phyloP scores from a whole-genome alignment of 139 green algal genomes.

The Chlamydomonas incerta region DNA sequence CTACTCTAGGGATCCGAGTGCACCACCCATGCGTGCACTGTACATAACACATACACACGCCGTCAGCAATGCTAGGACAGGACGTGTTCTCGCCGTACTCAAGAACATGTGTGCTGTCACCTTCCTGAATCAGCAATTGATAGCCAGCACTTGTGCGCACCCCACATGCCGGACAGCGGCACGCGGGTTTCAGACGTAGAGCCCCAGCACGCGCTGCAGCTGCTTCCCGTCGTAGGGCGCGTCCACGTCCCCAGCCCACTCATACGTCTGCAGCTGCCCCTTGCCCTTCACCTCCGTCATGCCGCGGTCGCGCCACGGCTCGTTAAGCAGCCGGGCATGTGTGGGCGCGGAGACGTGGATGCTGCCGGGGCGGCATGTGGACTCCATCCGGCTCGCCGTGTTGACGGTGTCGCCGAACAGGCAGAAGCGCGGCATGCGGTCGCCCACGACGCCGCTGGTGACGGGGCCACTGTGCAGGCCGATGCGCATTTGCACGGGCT shows the following conservation, averaged over 20 bases:
- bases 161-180: too few species aligned
- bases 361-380: slow-evolving; percentile 52
- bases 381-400: slow-evolving; percentile 69
- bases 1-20: too few species aligned
- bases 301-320: slow-evolving; percentile 17
- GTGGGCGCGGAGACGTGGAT: slow-evolving; percentile 55
- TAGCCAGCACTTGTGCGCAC: too few species aligned
- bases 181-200: neutral
- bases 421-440: slow-evolving; percentile 35
- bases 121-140: too few species aligned
- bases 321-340: neutral
- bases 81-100: too few species aligned
- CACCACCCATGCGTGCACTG: too few species aligned
- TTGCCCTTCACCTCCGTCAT: slow-evolving; percentile 44
- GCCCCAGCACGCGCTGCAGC: slow-evolving; percentile 22
- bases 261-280: slow-evolving; percentile 32
- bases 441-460: slow-evolving; percentile 44
- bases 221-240: neutral
- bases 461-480: neutral
- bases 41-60: too few species aligned
- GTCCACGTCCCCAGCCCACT: slow-evolving; percentile 36
- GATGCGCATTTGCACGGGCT: neutral
- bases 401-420: slow-evolving; percentile 63
- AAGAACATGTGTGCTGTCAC: too few species aligned
- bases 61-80: too few species aligned